Conservation (phyloP, 345 rosid genomes). For the Clausena lansium region DNA sequence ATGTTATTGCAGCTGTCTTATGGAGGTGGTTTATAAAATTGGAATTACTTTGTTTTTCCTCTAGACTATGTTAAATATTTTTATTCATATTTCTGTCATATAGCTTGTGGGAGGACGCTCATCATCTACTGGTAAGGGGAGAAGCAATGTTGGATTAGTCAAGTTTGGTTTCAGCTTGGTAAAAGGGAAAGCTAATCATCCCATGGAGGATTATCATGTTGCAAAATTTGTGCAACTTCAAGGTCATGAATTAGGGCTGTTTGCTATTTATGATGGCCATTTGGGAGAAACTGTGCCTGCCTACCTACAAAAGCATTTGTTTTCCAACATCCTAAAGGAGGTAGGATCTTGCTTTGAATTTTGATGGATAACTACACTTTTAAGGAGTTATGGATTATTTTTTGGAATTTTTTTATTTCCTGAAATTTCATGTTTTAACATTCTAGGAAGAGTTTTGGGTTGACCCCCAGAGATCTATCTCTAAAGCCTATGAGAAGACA, state of each 20-base stretch:
- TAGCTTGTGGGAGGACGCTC: slow-evolving; percentile 56
- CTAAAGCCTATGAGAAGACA: slow-evolving; percentile 65
- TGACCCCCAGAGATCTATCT: slow-evolving; percentile 55
- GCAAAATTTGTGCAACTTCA: slow-evolving; percentile 51
- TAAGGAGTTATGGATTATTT: background rate
- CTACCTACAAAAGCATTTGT: slow-evolving; percentile 66
- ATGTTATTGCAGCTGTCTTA: background rate
- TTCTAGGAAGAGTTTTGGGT: slow-evolving; percentile 64
- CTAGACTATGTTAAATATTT: background rate
- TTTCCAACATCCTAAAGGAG: slow-evolving; percentile 62
- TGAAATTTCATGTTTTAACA: slow-evolving; percentile 10
- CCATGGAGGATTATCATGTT: slow-evolving; percentile 84
- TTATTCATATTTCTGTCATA: background rate
- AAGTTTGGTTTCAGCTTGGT: slow-evolving; percentile 63
- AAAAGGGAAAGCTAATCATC: slow-evolving; percentile 66
- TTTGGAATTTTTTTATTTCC: background rate
- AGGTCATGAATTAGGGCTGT: slow-evolving; percentile 63
- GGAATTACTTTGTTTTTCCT: background rate
- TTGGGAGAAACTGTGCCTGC: slow-evolving; percentile 63
- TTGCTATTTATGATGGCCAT: slow-evolving; percentile 80
- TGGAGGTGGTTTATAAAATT: background rate
- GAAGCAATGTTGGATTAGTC: slow-evolving; percentile 41
- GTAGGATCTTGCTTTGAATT: slow-evolving; percentile 31
- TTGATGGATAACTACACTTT: slow-evolving; percentile 5
- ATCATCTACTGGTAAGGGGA: slow-evolving; percentile 64